phyloP scores from a whole-genome alignment of 306 rosid genomes.

The Vigna unguiculata region DNA sequence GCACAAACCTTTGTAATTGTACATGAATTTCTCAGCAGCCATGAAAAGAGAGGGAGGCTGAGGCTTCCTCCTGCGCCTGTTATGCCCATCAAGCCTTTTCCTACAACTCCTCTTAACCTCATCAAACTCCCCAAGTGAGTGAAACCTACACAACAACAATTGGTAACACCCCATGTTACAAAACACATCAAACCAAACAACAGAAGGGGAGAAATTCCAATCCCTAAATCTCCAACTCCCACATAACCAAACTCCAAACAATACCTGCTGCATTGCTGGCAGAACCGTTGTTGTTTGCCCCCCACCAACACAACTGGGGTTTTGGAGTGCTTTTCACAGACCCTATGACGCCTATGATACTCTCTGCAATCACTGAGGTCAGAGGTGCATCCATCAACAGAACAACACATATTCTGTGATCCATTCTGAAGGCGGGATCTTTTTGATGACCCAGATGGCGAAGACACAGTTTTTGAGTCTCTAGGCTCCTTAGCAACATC shows the following conservation, averaged over 20 bases:
- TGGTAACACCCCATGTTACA: constrained; percentile 30
- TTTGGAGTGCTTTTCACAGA: constrained; percentile 85
- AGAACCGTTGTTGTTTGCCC: constrained; percentile 81
- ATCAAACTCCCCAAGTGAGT: constrained; percentile 84
- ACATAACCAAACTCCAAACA: constrained; percentile 25
- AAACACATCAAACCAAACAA: constrained; percentile 10
- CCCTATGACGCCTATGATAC: constrained; percentile 83
- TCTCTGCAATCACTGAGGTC: constrained; percentile 89
- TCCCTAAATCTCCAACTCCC: constrained; percentile 10
- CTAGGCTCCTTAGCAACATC: constrained; percentile 7
- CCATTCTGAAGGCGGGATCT: constrained; percentile 60
- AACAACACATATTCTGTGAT: constrained; percentile 60
- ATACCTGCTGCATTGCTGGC: constrained; percentile 98
- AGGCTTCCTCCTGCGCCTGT: constrained; percentile 82
- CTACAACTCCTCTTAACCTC: constrained; percentile 90
- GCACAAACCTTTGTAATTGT: constrained; percentile 65
- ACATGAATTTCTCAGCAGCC: constrained; percentile 60
- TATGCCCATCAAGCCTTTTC: constrained; percentile 89
- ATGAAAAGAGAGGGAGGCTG: constrained; percentile 68
- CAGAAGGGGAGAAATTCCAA: constrained; percentile 29
- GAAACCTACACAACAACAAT: constrained; percentile 68
- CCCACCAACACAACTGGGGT: constrained; percentile 71
- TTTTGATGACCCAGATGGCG: constrained; percentile 58
- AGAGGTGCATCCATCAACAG: constrained; percentile 79
- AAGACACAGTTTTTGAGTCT: constrained; percentile 42